Conservation (phyloP, 75 land plant genomes). For the Chamaecyparis obtusa region DNA sequence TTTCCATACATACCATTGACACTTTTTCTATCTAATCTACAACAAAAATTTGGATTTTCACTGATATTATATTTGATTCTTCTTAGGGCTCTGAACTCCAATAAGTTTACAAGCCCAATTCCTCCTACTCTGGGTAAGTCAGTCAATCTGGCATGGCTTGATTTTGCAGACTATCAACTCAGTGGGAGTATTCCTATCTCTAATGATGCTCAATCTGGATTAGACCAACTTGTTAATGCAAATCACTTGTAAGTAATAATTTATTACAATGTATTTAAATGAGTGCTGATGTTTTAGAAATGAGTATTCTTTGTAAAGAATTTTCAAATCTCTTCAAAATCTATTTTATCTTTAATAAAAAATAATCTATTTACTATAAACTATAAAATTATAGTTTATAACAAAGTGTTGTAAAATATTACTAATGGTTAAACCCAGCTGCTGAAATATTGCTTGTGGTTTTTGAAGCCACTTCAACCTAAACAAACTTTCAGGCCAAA, state of each 20-base stretch:
- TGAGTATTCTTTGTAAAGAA: not conserved
- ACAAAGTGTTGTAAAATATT: too few relatives aligned
- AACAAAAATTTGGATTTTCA: not conserved
- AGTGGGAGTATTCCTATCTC: constrained; percentile 61
- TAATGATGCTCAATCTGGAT: constrained; percentile 29
- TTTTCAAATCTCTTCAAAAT: too few relatives aligned
- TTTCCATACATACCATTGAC: not conserved
- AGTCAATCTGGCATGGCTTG: constrained; percentile 56
- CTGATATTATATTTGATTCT: not conserved
- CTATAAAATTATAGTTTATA: too few relatives aligned
- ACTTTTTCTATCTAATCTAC: not conserved
- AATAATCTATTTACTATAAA: too few relatives aligned
- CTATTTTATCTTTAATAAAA: too few relatives aligned
- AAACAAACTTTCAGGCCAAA: constrained; percentile 57
- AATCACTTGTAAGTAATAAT: constrained; percentile 59
- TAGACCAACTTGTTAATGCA: constrained; percentile 45
- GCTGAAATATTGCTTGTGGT: not conserved
- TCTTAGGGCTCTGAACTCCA: constrained; percentile 36
- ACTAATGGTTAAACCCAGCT: too few relatives aligned
- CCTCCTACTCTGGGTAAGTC: constrained; percentile 61
- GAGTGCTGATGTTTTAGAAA: not conserved
- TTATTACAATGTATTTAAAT: not conserved
- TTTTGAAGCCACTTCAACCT: constrained; percentile 55
- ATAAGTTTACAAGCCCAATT: constrained; percentile 54
- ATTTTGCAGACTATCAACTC: constrained; percentile 58